Base-by-base conservation (phyloP, 768 basidiomycete species). In the Macrolepiota dolichaula region DNA sequence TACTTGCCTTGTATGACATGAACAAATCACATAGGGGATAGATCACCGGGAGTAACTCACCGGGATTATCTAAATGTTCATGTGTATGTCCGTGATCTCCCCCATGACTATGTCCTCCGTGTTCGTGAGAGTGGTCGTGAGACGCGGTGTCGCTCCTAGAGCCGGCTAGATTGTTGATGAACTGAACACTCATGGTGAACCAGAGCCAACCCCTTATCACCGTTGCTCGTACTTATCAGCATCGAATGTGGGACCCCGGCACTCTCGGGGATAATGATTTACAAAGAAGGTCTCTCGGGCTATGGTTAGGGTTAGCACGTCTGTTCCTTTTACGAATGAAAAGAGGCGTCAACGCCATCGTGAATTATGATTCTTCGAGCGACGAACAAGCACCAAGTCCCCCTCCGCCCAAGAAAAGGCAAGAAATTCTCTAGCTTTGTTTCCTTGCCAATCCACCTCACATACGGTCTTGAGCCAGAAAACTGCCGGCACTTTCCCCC, bases 21-120 rank as follows among this genome's bases (percentile, higher is more conserved):
- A 55, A 22, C 13, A 24, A n/a, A 62, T 57, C 11, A n/a, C 27
- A n/a, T 46, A 32, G 12, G 24, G 64, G 24, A 32, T 32, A 46
- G 7, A 27, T 7, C 9, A 49, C 12, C 19, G 24, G 19, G 47
- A 15, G 29, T 24, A 27, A 4, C 24, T 42, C 70, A 89, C 96
- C 96, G 61, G 95, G 81, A 74, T 97, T 81, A 57, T 97, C 94
- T 51, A 96, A 80, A 67, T 92, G 87, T 64, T 98, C 96, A 71
- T 98, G 96, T 0, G 94, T 94, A 68, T 98, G 96, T 3, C 96
- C 96, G 69, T 98, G 96, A 56, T 96, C 94, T 46, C 46, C 59
- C 4, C 44, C 59, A 35, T 54, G 52, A 25, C 9, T 54, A 24
- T 82, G 84, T 10, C 63, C 63, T 19, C 78, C 85, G 67, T 86